A percentile compares a stretch with the other conserved stretches of the same genome.
Conservation (phyloP, 202 grass and related monocot genomes). For the Zizania palustris region DNA sequence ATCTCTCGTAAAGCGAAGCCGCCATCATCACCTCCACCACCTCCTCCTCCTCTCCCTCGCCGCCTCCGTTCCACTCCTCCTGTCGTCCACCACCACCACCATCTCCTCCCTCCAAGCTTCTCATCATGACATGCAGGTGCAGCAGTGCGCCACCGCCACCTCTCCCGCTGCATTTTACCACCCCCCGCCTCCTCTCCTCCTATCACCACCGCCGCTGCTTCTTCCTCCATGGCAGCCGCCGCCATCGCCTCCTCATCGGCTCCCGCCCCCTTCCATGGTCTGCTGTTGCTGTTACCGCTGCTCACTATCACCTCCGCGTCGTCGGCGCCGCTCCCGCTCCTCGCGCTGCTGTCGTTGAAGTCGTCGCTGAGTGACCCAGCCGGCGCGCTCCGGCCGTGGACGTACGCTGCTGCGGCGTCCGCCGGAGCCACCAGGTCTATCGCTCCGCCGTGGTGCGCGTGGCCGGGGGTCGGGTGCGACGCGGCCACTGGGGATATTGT, state of each 20-base stretch:
- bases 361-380: constrained; percentile 64
- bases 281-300: constrained; percentile 47
- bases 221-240: constrained; percentile 17
- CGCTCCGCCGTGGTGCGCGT: constrained; percentile 73
- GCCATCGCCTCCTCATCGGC: background rate
- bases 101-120: constrained; percentile 30
- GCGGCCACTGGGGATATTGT: constrained; percentile 47
- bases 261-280: background rate
- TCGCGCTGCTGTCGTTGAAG: constrained; percentile 67
- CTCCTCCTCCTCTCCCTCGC: constrained; percentile 31
- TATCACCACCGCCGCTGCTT: constrained; percentile 17
- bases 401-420: constrained; percentile 48
- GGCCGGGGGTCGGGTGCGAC: constrained; percentile 67
- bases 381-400: constrained; percentile 62
- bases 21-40: constrained; percentile 68
- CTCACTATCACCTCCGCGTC: constrained; percentile 53
- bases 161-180: constrained; percentile 64
- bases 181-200: constrained; percentile 5
- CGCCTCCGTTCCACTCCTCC: constrained; percentile 36
- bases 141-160: constrained; percentile 41
- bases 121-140: constrained; percentile 65
- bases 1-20: constrained; percentile 10
- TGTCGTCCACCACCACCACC: constrained; percentile 51
- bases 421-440: constrained; percentile 38
- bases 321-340: constrained; percentile 61